Percentiles rank a stretch among this genome's conserved stretches.
Evolutionary conservation across 371 early-diverging fungal species (phyloP).

Genomic region (Circinella umbellata): DNA sequence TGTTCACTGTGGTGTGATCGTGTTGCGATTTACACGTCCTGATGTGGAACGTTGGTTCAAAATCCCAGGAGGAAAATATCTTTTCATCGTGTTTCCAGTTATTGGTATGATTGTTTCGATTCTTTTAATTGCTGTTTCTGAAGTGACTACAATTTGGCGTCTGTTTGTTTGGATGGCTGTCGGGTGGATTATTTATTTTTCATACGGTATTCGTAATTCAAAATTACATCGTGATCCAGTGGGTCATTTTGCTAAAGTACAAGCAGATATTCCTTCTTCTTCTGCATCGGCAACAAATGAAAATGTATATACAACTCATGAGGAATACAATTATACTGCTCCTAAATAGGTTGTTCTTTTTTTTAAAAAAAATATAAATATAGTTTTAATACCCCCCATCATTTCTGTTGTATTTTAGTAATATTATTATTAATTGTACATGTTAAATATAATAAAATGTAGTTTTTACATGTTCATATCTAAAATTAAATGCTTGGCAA

Average conservation of each 20-base stretch:
- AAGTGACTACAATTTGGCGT: slow-evolving; percentile 61
- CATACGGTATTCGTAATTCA: slow-evolving; percentile 70
- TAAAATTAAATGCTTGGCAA: no score
- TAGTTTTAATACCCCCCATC: no score
- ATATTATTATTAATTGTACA: no score
- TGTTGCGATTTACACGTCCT: slow-evolving; percentile 78
- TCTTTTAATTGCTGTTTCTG: slow-evolving; percentile 66
- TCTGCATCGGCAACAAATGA: no score
- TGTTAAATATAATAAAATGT: no score
- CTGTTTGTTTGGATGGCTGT: slow-evolving; percentile 72
- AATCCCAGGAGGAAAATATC: slow-evolving; percentile 71
- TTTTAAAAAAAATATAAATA: no score
- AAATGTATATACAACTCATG: no score
- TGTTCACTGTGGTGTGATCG: slow-evolving; percentile 77
- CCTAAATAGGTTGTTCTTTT: no score
- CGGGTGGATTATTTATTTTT: slow-evolving; percentile 73
- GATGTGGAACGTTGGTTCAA: slow-evolving; percentile 77
- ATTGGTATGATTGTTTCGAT: slow-evolving; percentile 65
- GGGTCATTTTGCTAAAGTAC: slow-evolving; percentile 33
- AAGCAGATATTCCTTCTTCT: background rate
- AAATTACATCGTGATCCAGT: slow-evolving; percentile 45
- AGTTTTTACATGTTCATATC: no score
- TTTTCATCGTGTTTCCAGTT: slow-evolving; percentile 59
- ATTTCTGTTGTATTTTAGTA: no score
- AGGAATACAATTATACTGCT: no score